Evolutionary conservation across 202 grass and related monocot genomes (phyloP).

Genomic region (Eragrostis tef): DNA sequence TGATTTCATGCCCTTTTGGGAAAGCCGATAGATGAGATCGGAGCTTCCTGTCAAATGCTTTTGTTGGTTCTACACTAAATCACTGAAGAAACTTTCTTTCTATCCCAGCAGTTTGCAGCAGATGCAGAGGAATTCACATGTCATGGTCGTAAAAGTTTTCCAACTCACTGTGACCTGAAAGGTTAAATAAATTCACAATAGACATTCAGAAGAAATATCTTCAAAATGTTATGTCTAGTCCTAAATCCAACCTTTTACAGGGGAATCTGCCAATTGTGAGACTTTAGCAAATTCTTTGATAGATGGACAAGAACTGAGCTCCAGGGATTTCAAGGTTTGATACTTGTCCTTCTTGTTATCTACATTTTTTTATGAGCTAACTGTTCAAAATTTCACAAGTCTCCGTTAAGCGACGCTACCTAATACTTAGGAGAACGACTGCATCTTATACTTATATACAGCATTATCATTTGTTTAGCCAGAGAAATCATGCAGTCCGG

Average conservation of each 20-base stretch:
- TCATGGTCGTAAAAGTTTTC: conserved; percentile 21
- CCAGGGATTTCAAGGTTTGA: conserved; percentile 40
- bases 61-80: conserved; percentile 5
- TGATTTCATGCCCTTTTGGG: neutral
- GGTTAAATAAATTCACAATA: conserved; percentile 35
- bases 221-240: conserved; percentile 9
- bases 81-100: neutral
- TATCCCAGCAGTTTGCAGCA: conserved; percentile 5
- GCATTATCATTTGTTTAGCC: conserved; percentile 25
- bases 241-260: conserved; percentile 41
- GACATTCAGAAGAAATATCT: conserved; percentile 11
- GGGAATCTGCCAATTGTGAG: conserved; percentile 20
- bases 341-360: conserved; percentile 10
- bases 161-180: conserved; percentile 20
- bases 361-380: neutral
- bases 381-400: neutral
- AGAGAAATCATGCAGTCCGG: conserved; percentile 26
- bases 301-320: conserved; percentile 43
- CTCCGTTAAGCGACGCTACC: neutral
- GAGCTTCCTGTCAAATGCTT: conserved; percentile 18
- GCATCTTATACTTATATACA: conserved; percentile 33
- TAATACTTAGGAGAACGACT: neutral
- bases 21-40: neutral
- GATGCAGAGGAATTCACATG: conserved; percentile 32
- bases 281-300: conserved; percentile 32